Evolutionary conservation across 768 basidiomycete genomes (phyloP).

Genomic region (Boletus edulis): DNA sequence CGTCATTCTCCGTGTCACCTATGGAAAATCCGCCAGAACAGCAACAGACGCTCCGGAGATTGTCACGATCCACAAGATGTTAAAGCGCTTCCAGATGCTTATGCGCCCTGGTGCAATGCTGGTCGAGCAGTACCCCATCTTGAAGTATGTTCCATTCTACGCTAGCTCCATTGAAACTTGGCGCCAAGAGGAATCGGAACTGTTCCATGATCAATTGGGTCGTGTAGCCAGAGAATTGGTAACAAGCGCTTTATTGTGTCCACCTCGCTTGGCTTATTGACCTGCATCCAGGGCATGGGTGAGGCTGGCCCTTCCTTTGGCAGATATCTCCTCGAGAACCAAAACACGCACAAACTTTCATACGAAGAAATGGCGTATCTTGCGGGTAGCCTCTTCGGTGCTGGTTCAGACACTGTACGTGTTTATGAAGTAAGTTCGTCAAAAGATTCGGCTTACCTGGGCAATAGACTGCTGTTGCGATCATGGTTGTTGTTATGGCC

Average conservation of each 20-base stretch:
- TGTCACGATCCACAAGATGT: conserved; percentile 31
- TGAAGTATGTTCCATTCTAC: conserved; percentile 58
- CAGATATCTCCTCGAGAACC: conserved; percentile 55
- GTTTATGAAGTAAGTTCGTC: not conserved
- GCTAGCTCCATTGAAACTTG: conserved; percentile 53
- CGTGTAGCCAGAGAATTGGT: conserved; percentile 49
- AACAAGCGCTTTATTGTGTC: not conserved
- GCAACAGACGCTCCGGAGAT: conserved; percentile 31
- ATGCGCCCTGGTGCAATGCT: conserved; percentile 36
- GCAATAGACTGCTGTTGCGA: conserved; percentile 50
- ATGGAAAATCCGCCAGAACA: conserved; percentile 34
- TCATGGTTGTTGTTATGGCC: conserved; percentile 56
- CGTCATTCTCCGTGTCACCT: conserved; percentile 34
- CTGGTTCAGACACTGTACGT: conserved; percentile 57
- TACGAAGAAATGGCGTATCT: conserved; percentile 61
- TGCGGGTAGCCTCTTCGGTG: conserved; percentile 63
- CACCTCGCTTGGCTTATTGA: not conserved
- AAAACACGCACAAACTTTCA: conserved; percentile 50
- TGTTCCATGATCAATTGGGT: conserved; percentile 53
- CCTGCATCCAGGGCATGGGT: conserved; percentile 18
- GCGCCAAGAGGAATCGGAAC: conserved; percentile 51
- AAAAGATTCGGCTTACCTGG: not conserved
- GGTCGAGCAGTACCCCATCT: conserved; percentile 36
- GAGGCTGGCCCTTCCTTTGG: conserved; percentile 45
- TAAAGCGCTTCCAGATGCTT: conserved; percentile 34